A percentile compares a stretch with the other conserved stretches of the same genome.
Conservation (phyloP, 257 asterid genomes). For the Salvia miltiorrhiza region DNA sequence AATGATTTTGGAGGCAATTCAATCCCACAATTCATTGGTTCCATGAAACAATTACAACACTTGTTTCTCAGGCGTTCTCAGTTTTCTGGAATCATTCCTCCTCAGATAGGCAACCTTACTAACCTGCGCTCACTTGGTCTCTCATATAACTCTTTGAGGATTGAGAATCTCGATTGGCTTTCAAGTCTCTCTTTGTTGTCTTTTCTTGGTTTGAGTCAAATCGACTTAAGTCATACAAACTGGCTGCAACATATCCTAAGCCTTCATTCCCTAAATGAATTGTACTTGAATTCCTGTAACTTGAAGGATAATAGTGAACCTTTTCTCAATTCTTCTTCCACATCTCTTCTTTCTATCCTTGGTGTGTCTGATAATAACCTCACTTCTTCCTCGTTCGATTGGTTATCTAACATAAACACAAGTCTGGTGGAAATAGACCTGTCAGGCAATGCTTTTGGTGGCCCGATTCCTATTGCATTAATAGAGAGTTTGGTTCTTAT, state of each 20-base stretch:
- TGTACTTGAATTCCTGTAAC: neutral
- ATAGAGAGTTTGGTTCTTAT: too few relatives aligned
- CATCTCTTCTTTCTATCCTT: constrained; percentile 14
- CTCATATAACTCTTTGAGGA: neutral
- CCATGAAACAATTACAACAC: too few relatives aligned
- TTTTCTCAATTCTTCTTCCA: constrained; percentile 10
- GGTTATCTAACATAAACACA: constrained; percentile 14
- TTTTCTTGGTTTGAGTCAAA: neutral
- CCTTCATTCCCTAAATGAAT: neutral
- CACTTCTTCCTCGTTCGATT: too few relatives aligned
- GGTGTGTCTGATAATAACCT: neutral
- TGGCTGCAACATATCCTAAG: constrained; percentile 2
- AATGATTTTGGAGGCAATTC: too few relatives aligned
- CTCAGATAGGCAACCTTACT: too few relatives aligned
- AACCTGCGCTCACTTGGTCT: constrained; percentile 10
- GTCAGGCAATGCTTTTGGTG: constrained; percentile 8
- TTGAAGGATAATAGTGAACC: neutral
- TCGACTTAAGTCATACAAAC: neutral
- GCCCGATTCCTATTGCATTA: constrained; percentile 29
- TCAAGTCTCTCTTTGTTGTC: constrained; percentile 10
- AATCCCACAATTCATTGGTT: too few relatives aligned
- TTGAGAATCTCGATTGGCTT: constrained; percentile 13
- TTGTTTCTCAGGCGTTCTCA: too few relatives aligned
- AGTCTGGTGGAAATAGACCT: constrained; percentile 21
- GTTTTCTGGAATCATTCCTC: too few relatives aligned